Evolutionary conservation across 2,329 filamentous ascomycete species (phyloP).

Genomic region (Colletotrichum orbiculare): DNA sequence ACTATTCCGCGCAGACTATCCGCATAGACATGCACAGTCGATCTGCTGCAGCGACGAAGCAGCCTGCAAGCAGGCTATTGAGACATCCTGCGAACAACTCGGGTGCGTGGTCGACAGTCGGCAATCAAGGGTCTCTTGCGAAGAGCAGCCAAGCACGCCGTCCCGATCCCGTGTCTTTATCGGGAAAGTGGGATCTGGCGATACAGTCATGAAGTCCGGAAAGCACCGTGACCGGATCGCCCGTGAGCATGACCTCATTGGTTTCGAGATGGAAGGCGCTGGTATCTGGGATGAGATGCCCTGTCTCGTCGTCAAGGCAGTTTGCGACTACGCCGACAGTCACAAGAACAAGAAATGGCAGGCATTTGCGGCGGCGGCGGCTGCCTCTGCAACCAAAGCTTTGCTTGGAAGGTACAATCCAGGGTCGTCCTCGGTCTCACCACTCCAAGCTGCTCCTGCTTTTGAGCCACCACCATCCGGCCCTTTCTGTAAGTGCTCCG

Average conservation of each 20-base stretch:
- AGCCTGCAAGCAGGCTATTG: conserved; percentile 38
- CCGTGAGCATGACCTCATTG: conserved; percentile 23
- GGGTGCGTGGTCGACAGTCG: conserved; percentile 38
- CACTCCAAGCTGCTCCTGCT: too few relatives aligned
- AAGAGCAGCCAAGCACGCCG: not conserved
- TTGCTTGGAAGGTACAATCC: too few relatives aligned
- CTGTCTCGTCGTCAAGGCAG: conserved; percentile 50
- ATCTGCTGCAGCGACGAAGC: conserved; percentile 7
- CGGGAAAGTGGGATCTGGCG: conserved; percentile 38
- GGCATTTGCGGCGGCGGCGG: conserved; percentile 48
- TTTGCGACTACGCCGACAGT: conserved; percentile 54
- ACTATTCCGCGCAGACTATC: conserved; percentile 45
- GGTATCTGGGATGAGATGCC: conserved; percentile 41
- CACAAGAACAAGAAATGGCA: conserved; percentile 53
- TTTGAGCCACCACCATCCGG: too few relatives aligned
- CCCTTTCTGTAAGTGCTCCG: conserved; percentile 2
- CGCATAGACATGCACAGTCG: conserved; percentile 43
- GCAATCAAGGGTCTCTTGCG: conserved; percentile 16
- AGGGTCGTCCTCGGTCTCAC: too few relatives aligned
- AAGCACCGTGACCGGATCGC: conserved; percentile 43
- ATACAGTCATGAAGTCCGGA: conserved; percentile 45
- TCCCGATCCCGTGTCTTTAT: not conserved
- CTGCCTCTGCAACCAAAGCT: conserved; percentile 40
- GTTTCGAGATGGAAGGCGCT: conserved; percentile 44
- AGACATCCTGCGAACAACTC: conserved; percentile 39